Evolutionary conservation across 306 rosid genomes (phyloP), one percentile per base, ranked within the genome.

Genomic region (Pterocarpus macrocarpus): DNA sequence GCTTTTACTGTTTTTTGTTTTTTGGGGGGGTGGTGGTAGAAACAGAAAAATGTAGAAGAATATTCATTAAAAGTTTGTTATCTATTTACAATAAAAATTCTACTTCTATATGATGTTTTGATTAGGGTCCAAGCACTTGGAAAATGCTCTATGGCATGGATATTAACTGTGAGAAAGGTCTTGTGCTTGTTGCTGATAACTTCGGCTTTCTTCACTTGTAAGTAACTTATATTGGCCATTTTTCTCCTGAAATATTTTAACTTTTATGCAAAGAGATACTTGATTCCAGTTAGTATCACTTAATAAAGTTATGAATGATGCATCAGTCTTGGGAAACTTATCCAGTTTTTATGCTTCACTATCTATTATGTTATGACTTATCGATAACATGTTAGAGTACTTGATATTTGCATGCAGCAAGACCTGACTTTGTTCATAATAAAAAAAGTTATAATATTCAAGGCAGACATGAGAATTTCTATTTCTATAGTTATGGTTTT

Each of bases 91-190:
- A 64, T 4, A 14, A 52, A 66, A 71, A 69, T 14, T n/a, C 41
- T 52, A 45, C 8, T 41, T 80, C 35, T 81, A 64, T 80, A 35
- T 73, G 61, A 12, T 69, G 79, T 44, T 77, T 87, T 62, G 16
- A 32, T 84, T 77, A 95, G 99, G 97, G 97, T 70, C 93, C 88
- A 66, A 81, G 69, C 75, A 88, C 67, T 50, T 93, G 97, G 95
- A 90, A 87, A 83, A 93, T 95, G 97, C 92, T 93, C 45, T 93
- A 93, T 86, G 99, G 99, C 82, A 95, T 95, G 99, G 99, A 95
- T 86, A 62, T 95, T 63, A 91, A 93, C 91, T 79, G 75, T 35
- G 97, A 95, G 78, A 95, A 82, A 85, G 87, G 91, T 70, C 89
- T 80, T 73, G 92, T 89, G 36, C 91, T 92, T 76, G 97, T 88